Evolutionary conservation across 805 yeast genomes (phyloP), one percentile per base, ranked within the genome.

Genomic region (Lachancea waltii): DNA sequence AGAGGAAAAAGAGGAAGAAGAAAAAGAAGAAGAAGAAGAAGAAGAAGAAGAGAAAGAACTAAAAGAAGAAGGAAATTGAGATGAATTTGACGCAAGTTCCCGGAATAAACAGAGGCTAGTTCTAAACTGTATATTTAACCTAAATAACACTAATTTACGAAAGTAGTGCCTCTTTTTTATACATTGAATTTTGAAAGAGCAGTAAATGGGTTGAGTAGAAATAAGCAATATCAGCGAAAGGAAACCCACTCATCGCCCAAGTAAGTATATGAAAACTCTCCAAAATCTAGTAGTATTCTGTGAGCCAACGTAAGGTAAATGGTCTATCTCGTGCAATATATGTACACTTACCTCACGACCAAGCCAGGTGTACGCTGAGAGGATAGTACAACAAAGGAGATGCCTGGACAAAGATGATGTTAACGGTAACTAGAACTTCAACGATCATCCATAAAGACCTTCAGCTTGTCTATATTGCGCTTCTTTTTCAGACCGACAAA

Each of bases 401-500:
- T 8, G 10, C 7, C 10, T 11, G 7, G 10, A 22, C 11, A 11
- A 22, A 22, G 7, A 22, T 22, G 11, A 22, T 22, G 25, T 7
- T 22, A 5, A 13, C 16, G 18, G 30, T 13, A 3, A n/a, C 8
- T 26, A n/a, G 29, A 13, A 26, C 29, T 26, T 8, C 29, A 7
- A 15, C 11, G 35, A 30, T 27, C n/a, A 22, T 15, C 20, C 35
- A 26, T 13, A 36, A 75, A 75, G 0, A 75, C 76, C 8, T 57
- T 55, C 15, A 65, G 15, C 46, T 75, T 73, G 47, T 72, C 73
- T 3, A 64, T 47, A 14, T 53, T 43, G 17, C 56, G 54, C 38
- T 59, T 68, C 50, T 75, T 75, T 11, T 68, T 65, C n/a, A 73
- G 50, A 7, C 85, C 85, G 3, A 92, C 73, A 47, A 90, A 78